Conservation (phyloP, 768 basidiomycete genomes). For the Mycena filopes region DNA sequence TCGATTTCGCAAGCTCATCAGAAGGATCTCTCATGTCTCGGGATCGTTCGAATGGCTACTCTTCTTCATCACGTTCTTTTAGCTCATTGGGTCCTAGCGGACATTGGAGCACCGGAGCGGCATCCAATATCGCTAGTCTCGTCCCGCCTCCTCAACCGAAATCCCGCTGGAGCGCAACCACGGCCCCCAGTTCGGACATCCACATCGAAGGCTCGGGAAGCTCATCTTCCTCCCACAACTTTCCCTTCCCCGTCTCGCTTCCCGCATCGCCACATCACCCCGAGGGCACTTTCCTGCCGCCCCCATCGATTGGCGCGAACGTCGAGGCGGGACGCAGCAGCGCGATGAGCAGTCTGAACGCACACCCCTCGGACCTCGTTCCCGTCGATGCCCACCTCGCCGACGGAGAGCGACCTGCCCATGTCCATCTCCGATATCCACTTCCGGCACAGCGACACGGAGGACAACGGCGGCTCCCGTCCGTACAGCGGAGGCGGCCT, state of each 20-base stretch:
- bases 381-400: slow-evolving; percentile 53
- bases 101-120: slow-evolving; percentile 27
- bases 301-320: slow-evolving; percentile 25
- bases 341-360: slow-evolving; percentile 42
- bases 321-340: slow-evolving; percentile 16
- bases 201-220: slow-evolving; percentile 32
- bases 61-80: slow-evolving; percentile 33
- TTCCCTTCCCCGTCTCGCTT: slow-evolving; percentile 59
- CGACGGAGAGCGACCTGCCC: slow-evolving; percentile 63
- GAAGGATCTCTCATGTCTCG: slow-evolving; percentile 41
- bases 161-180: slow-evolving; percentile 58
- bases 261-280: slow-evolving; percentile 53
- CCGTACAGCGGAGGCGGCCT: slow-evolving; percentile 47
- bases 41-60: slow-evolving; percentile 33
- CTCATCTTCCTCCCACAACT: slow-evolving; percentile 44
- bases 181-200: slow-evolving; percentile 40
- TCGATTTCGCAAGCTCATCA: slow-evolving; percentile 50
- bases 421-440: slow-evolving; percentile 65
- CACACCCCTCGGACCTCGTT: slow-evolving; percentile 42
- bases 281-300: slow-evolving; percentile 37
- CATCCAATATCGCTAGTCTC: slow-evolving; percentile 31
- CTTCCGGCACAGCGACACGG: slow-evolving; percentile 56
- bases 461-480: slow-evolving; percentile 36
- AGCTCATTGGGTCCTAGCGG: slow-evolving; percentile 10
- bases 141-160: slow-evolving; percentile 34